Percentiles rank a stretch among this genome's conserved stretches.
These are phyloP conservation scores for Extremus antarcticus DNA, from an alignment of 495 filamentous ascomycete genomes.

Conservation along the genomic window DNA sequence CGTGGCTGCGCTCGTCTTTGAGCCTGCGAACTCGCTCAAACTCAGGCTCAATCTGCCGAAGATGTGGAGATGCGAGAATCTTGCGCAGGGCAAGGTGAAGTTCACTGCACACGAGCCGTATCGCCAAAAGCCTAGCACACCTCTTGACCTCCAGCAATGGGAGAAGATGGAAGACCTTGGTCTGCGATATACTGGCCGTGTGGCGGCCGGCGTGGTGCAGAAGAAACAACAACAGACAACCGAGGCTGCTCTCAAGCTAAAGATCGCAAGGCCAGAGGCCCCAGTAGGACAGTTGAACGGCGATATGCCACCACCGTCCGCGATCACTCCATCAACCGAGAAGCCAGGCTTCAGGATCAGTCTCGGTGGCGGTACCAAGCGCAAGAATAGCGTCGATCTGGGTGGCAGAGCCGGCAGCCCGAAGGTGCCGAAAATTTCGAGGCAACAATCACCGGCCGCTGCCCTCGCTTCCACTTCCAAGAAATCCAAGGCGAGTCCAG, in stretches of 20 bases:
- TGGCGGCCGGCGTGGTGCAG: conserved; percentile 1
- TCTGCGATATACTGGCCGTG: conserved; percentile 12
- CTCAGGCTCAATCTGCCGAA: conserved; percentile 58
- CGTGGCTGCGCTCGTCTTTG: conserved; percentile 63
- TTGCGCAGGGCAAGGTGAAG: conserved; percentile 41
- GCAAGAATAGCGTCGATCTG: conserved; percentile 8
- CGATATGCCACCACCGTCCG: conserved; percentile 1
- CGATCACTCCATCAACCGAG: conserved; percentile 5
- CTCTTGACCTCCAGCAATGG: conserved; percentile 10
- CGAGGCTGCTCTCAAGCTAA: not conserved
- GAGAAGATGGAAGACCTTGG: conserved; percentile 8
- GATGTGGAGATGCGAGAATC: conserved; percentile 55
- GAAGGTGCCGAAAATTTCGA: conserved; percentile 12
- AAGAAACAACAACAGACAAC: conserved; percentile 5
- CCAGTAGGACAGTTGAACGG: not conserved
- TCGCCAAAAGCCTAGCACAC: conserved; percentile 10
- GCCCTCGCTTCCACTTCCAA: not conserved
- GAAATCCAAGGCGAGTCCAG: conserved; percentile 7
- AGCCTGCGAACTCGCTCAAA: conserved; percentile 48
- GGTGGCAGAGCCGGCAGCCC: conserved; percentile 13
- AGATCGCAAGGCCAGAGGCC: not conserved
- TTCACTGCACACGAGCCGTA: conserved; percentile 21
- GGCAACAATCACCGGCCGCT: conserved; percentile 4
- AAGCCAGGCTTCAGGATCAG: not conserved
- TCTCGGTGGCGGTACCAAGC: conserved; percentile 7